Percentiles rank a stretch among this genome's conserved stretches.
These are phyloP conservation scores for Fusarium phyllophilum DNA, from an alignment of 2,329 filamentous ascomycete genomes.

Conservation along the genomic window DNA sequence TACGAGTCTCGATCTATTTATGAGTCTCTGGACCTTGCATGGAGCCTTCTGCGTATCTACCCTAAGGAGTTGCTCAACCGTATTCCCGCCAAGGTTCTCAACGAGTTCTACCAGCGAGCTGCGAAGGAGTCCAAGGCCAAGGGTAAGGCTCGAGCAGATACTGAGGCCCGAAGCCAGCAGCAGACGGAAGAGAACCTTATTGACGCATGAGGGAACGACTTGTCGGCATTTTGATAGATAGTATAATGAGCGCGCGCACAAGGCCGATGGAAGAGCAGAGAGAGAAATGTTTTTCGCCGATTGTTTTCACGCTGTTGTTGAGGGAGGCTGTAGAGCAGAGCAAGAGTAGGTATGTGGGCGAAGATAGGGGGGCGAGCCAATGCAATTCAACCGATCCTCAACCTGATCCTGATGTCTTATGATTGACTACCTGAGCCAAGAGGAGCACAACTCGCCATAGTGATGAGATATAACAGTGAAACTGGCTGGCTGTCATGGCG, in stretches of 20 bases:
- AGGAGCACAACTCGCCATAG: conserved; percentile 23
- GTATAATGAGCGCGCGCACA: conserved; percentile 41
- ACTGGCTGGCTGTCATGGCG: conserved; percentile 17
- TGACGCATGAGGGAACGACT: conserved; percentile 58
- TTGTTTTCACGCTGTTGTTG: conserved; percentile 37
- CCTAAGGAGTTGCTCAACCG: conserved; percentile 98
- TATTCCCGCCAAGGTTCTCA: conserved; percentile 83
- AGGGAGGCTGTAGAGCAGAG: conserved; percentile 30
- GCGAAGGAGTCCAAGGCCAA: conserved; percentile 71
- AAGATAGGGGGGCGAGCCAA: conserved; percentile 48
- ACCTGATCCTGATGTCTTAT: background rate
- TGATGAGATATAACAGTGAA: conserved; percentile 5
- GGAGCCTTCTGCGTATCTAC: conserved; percentile 96
- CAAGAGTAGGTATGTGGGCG: conserved; percentile 41
- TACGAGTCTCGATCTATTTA: conserved; percentile 93
- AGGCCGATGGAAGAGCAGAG: conserved; percentile 36
- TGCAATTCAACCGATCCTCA: conserved; percentile 43
- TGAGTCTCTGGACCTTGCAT: conserved; percentile 94
- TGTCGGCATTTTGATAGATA: conserved; percentile 40
- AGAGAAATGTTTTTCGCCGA: conserved; percentile 40
- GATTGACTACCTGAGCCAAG: background rate
- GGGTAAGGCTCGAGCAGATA: conserved; percentile 63
- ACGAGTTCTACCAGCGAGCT: conserved; percentile 83
- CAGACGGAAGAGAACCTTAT: conserved; percentile 68
- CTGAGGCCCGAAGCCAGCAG: conserved; percentile 51